These are phyloP conservation scores for Chiua virens DNA, from an alignment of 768 basidiomycete species.

Conservation along the genomic window DNA sequence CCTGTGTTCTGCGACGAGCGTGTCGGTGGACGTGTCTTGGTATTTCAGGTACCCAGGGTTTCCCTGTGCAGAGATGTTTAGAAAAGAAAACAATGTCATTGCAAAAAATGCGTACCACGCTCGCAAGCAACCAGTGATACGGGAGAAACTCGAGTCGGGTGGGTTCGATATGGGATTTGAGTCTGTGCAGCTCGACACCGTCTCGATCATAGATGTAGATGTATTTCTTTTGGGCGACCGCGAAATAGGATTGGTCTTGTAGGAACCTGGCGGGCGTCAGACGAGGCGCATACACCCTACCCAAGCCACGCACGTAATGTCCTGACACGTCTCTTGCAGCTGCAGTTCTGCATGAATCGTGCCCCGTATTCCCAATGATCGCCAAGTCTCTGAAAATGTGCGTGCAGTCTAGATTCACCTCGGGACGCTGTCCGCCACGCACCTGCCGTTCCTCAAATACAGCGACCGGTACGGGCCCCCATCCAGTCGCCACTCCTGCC, in stretches of 20 bases:
- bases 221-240: constrained; percentile 95
- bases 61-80: no score
- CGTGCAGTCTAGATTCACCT: no score
- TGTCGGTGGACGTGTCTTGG: constrained; percentile 94
- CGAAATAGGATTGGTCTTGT: constrained; percentile 50
- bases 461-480: constrained; percentile 82
- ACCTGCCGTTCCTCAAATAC: constrained; percentile 93
- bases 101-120: constrained; percentile 72
- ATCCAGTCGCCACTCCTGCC: constrained; percentile 78
- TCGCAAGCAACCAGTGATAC: constrained; percentile 92
- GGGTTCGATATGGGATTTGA: constrained; percentile 84
- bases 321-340: constrained; percentile 85
- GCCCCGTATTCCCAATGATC: constrained; percentile 48
- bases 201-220: constrained; percentile 94
- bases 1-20: constrained; percentile 80
- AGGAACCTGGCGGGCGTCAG: no score
- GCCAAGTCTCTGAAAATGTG: constrained; percentile 65
- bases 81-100: no score
- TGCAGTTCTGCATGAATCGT: constrained; percentile 85
- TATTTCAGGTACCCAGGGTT: constrained; percentile 93
- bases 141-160: constrained; percentile 90
- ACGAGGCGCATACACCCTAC: no score
- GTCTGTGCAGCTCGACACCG: constrained; percentile 87
- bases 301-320: constrained; percentile 70
- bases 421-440: constrained; percentile 25